Base-by-base conservation (phyloP, 768 basidiomycete genomes). In the Mycena indigotica region DNA sequence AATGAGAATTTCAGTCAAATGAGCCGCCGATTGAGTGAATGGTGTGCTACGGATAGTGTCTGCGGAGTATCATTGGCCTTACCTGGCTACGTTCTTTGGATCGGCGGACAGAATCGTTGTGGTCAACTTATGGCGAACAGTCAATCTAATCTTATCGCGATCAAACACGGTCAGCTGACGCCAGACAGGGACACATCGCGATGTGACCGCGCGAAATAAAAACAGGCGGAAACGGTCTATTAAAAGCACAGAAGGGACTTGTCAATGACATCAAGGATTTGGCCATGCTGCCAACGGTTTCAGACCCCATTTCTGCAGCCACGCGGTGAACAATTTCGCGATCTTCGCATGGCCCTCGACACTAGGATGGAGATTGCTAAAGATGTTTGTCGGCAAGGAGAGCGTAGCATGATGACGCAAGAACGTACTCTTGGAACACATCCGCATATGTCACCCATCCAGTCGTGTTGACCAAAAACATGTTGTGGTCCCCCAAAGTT, bases 381-480 rank as follows among this genome's bases (percentile, higher is more conserved):
- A 28, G 24, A 44, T 4, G 19, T 24, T 19, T 50, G 17, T 50
- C 3, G 28, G 25, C 25, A 6, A 21, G 29, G 48, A 28, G 39
- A 50, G 50, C 3, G n/a, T 35, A 8, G 32, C 32, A 17, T 8
- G 32, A 8, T 8, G 32, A 8, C 32, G 17, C 10, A 35, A 35
- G 32, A 17, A 59, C 73, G 54, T 56, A 77, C 76, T 73, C 75
- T 10, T 78, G 75, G 65, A 79, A 82, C 13, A 84, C 80, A 58
- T 85, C 82, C 0, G 64, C 76, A 56, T 62, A 82, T 1, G 74
- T 73, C 21, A 83, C 77, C 82, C 83, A 86, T 3, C 82, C 82
- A 0, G 80, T 83, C 6, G 83, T 81, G 61, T 85, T 74, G 23
- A 85, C 82, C 0, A 84, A 69, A 68, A 78, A 82, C 19, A 81